Evolutionary conservation across 805 yeast genomes (phyloP), one percentile per base, ranked within the genome.

Genomic region (Yamadazyma insecticola): DNA sequence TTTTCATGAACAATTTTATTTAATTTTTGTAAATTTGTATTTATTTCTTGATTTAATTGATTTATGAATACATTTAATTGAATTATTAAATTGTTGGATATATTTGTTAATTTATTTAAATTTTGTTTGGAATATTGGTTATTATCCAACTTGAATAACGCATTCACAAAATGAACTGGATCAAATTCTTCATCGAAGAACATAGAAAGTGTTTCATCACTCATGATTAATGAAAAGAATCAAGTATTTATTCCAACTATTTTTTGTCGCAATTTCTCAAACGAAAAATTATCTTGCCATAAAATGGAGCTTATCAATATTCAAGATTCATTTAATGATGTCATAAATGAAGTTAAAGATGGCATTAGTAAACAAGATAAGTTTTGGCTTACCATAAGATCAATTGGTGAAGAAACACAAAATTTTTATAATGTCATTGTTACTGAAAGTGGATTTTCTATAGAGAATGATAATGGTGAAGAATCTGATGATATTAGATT

Each of bases 131-230:
- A 38, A 26, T 45, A 44, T 9, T 35, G 35, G 17, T 35, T 20
- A 28, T 30, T 37, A 19, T 29, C 13, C 8, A 29, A 12, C 28
- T 72, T 60, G 37, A 76, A 67, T 11, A 81, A 55, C 2, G 82
- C 78, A 48, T 82, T 85, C 13, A 82, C 67, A 44, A 72, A 82
- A 24, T 74, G 74, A 33, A 74, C 72, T 1, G 87, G 82, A 12
- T 71, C 74, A 47, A 81, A 81, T 16, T 72, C 74, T 13, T 70
- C 73, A 40, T 81, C 85, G 39, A 79, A 77, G 59, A 82, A 82
- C 77, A 81, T 80, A 9, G 75, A 57, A 3, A 81, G 53, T 1
- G 79, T 64, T 11, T 74, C 73, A 32, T 48, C 50, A n/a, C 26
- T 20, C 24, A 24, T 10, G 27, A 17, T 13, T 15, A 22, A 8